Base-by-base conservation (phyloP, 768 basidiomycete species). In the Lentinula sp. region DNA sequence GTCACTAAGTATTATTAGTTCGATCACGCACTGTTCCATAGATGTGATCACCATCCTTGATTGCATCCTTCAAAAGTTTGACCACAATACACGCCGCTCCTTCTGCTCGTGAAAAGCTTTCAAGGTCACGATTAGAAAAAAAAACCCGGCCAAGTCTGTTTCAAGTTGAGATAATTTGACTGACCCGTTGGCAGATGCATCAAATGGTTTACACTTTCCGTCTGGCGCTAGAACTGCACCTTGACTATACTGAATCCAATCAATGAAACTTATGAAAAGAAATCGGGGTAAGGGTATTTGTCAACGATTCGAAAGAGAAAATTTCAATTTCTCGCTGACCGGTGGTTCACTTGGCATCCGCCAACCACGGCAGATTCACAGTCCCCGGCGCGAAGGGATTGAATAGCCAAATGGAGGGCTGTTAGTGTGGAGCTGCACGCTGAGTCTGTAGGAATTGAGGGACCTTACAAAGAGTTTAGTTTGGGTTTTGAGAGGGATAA, bases 391-490 rank as follows among this genome's bases (percentile, higher is more conserved):
- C 69, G 68, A 5, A 83, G 67, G 0, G 78, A 74, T 45, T 77
- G 76, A 2, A 81, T 70, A 2, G 78, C 82, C 11, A 83, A 72
- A 67, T 84, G 81, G 51, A 79, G 68, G 2, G 78, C 79, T 3
- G 71, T 75, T 28, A 78, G 65, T 8, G 71, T 74, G n/a, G 80
- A 82, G 34, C 43, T 57, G 54, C 82, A 83, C 2, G 80, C 80
- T 0, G 79, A 80, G 62, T 84, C 81, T 0, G 76, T 64, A 8
- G 80, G 77, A 40, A 83, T 62, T 3, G 82, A 84, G 9, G 82
- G 83, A 9, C 81, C 51, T 28, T 11, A 16, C 7, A 50, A 50
- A 48, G 45, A 15, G 15, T 48, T 39, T 13, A 1, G 7, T 8
- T 39, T 39, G 9, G 11, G 2, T 39, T 13, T 8, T 8, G 37